Percentiles rank a stretch among this genome's conserved stretches.
Evolutionary conservation across 371 early-diverging fungal species (phyloP).

Genomic region (Lichtheimia ramosa): DNA sequence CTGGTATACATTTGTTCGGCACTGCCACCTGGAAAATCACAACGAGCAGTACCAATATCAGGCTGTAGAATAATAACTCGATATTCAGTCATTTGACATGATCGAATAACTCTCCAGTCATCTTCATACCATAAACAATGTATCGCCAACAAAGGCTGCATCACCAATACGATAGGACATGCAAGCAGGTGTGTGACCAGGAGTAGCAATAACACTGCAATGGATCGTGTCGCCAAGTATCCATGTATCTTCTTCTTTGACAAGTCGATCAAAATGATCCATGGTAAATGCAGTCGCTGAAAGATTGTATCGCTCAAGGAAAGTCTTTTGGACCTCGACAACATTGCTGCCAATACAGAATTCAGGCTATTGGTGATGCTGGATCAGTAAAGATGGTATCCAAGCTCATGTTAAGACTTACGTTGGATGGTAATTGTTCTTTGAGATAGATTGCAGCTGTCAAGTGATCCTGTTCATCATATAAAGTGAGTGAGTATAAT

Average conservation of each 20-base stretch:
- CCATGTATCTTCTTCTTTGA: conserved; percentile 31
- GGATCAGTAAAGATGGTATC: too few species aligned
- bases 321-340: conserved; percentile 38
- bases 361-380: conserved; percentile 25
- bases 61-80: conserved; percentile 23
- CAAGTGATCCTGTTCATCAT: conserved; percentile 37
- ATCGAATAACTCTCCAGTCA: too few species aligned
- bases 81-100: too few species aligned
- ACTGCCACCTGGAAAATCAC: conserved; percentile 54
- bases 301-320: conserved; percentile 36
- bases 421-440: conserved; percentile 24
- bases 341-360: conserved; percentile 42
- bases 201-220: conserved; percentile 36
- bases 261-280: conserved; percentile 36
- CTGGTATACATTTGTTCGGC: conserved; percentile 40
- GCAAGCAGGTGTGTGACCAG: conserved; percentile 53
- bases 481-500: too few species aligned
- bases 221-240: conserved; percentile 36
- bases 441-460: conserved; percentile 42
- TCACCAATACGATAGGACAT: conserved; percentile 47
- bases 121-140: conserved; percentile 44
- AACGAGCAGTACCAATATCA: conserved; percentile 50
- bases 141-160: conserved; percentile 50
- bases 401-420: conserved; percentile 1
- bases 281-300: conserved; percentile 21